Percentiles rank a stretch among this genome's conserved stretches.
phyloP scores from a whole-genome alignment of 768 basidiomycete species.

The Tulasnella sp. region DNA sequence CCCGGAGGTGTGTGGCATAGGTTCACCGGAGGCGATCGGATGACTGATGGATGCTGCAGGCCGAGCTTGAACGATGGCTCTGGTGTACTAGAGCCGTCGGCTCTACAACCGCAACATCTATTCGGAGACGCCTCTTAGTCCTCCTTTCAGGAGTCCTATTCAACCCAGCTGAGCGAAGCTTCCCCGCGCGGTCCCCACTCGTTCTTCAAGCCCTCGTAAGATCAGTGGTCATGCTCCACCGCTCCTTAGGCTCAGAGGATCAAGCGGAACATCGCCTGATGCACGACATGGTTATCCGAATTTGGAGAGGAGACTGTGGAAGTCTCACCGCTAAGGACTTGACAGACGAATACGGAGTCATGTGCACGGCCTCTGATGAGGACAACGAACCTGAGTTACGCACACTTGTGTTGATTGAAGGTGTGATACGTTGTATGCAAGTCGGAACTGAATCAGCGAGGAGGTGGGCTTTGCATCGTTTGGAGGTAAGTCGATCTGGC shows the following conservation, averaged over 20 bases:
- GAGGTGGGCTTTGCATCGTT: conserved; percentile 38
- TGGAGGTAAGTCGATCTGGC: background rate
- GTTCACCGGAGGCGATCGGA: background rate
- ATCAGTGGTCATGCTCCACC: conserved; percentile 8
- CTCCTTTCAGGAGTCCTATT: conserved; percentile 36
- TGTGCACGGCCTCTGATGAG: background rate
- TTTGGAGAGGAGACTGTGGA: conserved; percentile 33
- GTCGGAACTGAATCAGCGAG: conserved; percentile 34
- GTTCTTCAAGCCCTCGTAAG: conserved; percentile 9
- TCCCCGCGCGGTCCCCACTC: background rate
- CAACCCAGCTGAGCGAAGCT: conserved; percentile 22
- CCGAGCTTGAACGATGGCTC: conserved; percentile 44
- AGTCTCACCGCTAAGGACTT: conserved; percentile 36
- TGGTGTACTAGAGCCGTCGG: conserved; percentile 62
- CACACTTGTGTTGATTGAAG: conserved; percentile 36
- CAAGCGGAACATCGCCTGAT: background rate
- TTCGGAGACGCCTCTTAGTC: conserved; percentile 41
- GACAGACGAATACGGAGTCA: conserved; percentile 39
- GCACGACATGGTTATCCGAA: background rate
- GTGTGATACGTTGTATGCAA: conserved; percentile 36
- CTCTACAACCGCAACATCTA: conserved; percentile 26
- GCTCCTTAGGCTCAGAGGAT: background rate
- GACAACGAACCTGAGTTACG: conserved; percentile 23
- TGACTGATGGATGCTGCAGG: conserved; percentile 17
- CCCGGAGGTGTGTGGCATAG: conserved; percentile 36